phyloP scores from a whole-genome alignment of 2,329 filamentous ascomycete species.

The Talaromyces atroroseus region DNA sequence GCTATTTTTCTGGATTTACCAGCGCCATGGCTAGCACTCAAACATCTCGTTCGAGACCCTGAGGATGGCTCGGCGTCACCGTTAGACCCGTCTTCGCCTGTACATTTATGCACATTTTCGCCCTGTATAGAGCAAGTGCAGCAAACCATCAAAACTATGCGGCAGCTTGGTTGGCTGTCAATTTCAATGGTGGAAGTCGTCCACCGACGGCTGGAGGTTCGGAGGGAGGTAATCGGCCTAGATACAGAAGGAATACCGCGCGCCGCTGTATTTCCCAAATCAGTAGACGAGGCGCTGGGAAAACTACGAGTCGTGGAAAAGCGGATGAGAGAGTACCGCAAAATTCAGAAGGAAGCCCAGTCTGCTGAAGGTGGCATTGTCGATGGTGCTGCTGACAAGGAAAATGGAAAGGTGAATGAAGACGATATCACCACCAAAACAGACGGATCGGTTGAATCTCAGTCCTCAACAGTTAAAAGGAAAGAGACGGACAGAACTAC shows the following conservation, averaged over 20 bases:
- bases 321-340: constrained; percentile 61
- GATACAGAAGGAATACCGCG: constrained; percentile 62
- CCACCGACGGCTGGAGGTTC: constrained; percentile 72
- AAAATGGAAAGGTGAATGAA: constrained; percentile 18
- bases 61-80: constrained; percentile 39
- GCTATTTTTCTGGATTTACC: constrained; percentile 48
- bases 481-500: background rate
- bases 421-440: constrained; percentile 13
- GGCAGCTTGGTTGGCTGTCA: constrained; percentile 78
- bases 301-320: constrained; percentile 69
- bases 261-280: constrained; percentile 58
- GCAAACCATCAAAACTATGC: constrained; percentile 73
- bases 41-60: constrained; percentile 39
- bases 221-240: constrained; percentile 73
- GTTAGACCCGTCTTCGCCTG: constrained; percentile 65
- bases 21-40: constrained; percentile 46
- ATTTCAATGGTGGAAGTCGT: constrained; percentile 90
- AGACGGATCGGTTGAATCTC: background rate
- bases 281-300: constrained; percentile 71
- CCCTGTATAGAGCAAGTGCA: constrained; percentile 97
- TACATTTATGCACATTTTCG: constrained; percentile 87
- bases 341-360: constrained; percentile 22
- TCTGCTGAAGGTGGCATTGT: constrained; percentile 16
- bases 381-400: background rate
- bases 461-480: background rate